phyloP scores from a whole-genome alignment of 768 basidiomycete genomes.

The Tylopilus plumbeoviolaceoides region DNA sequence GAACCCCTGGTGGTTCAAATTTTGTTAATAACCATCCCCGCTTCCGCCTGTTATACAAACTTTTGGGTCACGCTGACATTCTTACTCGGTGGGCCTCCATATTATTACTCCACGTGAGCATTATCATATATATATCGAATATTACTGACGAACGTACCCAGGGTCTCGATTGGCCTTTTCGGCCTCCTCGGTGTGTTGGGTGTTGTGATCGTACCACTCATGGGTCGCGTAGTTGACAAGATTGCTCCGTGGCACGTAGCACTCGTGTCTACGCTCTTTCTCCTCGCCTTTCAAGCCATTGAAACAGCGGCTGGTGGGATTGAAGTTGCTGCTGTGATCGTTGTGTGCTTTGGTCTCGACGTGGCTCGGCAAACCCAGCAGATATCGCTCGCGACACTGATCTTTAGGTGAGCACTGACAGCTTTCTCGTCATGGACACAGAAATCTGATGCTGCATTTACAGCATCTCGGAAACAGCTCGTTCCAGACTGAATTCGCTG shows the following conservation, averaged over 20 bases:
- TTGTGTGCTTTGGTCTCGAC: too few relatives aligned
- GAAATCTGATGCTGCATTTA: neutral
- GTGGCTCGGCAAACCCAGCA: too few relatives aligned
- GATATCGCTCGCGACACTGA: neutral
- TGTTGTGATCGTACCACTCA: constrained; percentile 61
- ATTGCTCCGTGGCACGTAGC: constrained; percentile 73
- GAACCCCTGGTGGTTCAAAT: neutral
- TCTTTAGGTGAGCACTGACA: neutral
- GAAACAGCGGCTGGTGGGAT: constrained; percentile 47
- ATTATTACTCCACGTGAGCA: constrained; percentile 62
- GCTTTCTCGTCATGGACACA: neutral
- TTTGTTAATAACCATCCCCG: neutral
- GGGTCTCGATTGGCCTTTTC: constrained; percentile 49
- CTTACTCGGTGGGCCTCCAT: constrained; percentile 68
- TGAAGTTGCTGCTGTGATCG: too few relatives aligned
- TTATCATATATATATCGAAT: neutral
- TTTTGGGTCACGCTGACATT: constrained; percentile 78
- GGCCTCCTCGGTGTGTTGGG: constrained; percentile 67
- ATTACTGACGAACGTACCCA: neutral
- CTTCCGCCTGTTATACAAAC: constrained; percentile 35
- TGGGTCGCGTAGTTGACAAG: constrained; percentile 62
- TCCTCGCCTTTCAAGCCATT: constrained; percentile 50
- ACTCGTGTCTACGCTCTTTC: constrained; percentile 44
- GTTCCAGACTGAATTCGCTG: constrained; percentile 70
- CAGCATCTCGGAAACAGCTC: constrained; percentile 39